Evolutionary conservation across 164 flowering plant species (phyloP).

Genomic region (Hamamelis virginiana): DNA sequence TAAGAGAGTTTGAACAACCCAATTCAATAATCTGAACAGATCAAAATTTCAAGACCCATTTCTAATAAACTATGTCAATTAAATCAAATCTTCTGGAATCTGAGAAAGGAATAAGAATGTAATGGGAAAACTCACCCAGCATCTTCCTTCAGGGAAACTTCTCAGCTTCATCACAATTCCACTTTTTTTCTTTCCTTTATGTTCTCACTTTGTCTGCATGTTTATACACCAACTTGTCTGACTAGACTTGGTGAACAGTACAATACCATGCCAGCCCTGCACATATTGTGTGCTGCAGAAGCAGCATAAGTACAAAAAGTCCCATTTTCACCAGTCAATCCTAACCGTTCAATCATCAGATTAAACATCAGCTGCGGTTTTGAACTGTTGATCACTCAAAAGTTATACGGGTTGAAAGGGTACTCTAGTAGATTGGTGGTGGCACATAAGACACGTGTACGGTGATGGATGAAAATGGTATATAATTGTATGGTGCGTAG

Average conservation of each 20-base stretch:
- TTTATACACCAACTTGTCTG: constrained; percentile 21
- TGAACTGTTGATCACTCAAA: too few species aligned
- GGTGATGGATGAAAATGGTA: background rate
- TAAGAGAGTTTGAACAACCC: constrained; percentile 8
- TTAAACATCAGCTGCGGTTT: too few species aligned
- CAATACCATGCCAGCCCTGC: background rate
- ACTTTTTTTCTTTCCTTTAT: background rate
- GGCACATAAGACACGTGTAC: background rate
- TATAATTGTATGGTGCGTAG: background rate
- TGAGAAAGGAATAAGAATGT: constrained; percentile 4
- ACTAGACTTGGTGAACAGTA: background rate
- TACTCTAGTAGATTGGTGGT: too few species aligned
- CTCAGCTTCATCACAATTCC: background rate
- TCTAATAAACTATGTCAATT: background rate
- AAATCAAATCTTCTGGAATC: constrained; percentile 14
- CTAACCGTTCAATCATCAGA: background rate
- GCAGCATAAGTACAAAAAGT: background rate
- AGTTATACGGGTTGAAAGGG: too few species aligned
- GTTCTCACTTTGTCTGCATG: background rate
- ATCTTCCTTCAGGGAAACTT: constrained; percentile 8
- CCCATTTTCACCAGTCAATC: constrained; percentile 1
- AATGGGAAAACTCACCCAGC: constrained; percentile 14
- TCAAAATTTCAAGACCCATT: constrained; percentile 5
- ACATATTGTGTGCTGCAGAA: background rate
- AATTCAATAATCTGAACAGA: constrained; percentile 16